A percentile compares a stretch with the other conserved stretches of the same genome.
Conservation (phyloP, 1,139 yeast species). For the Geotrichum australiense region DNA sequence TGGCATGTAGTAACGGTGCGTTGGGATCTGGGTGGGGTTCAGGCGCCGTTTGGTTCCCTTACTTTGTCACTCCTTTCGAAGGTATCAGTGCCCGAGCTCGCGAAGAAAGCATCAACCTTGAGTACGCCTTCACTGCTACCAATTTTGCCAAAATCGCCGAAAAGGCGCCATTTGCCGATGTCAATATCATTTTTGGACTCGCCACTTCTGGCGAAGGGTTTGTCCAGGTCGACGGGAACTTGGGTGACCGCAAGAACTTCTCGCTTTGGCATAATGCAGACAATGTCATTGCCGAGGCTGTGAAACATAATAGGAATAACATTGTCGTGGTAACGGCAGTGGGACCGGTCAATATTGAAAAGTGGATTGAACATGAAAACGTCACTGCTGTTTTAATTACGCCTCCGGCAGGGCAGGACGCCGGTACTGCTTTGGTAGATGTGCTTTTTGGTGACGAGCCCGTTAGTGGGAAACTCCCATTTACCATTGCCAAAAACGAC, state of each 20-base stretch:
- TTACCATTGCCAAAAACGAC: constrained; percentile 51
- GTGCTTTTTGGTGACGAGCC: constrained; percentile 51
- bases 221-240: constrained; percentile 48
- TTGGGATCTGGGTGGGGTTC: constrained; percentile 39
- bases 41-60: constrained; percentile 49
- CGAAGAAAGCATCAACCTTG: constrained; percentile 20
- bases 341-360: constrained; percentile 55
- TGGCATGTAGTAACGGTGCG: constrained; percentile 30
- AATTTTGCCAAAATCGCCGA: constrained; percentile 43
- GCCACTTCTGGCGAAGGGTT: constrained; percentile 56
- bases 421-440: constrained; percentile 44
- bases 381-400: constrained; percentile 51
- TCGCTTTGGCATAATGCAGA: constrained; percentile 60
- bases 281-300: constrained; percentile 43
- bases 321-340: constrained; percentile 52
- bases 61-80: constrained; percentile 46
- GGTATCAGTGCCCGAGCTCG: constrained; percentile 23
- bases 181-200: constrained; percentile 39
- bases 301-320: constrained; percentile 46
- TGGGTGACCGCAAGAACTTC: constrained; percentile 51
- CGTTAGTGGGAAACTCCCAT: constrained; percentile 59
- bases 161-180: constrained; percentile 45
- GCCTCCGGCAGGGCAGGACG: constrained; percentile 54
- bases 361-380: constrained; percentile 52
- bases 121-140: constrained; percentile 35